phyloP scores from a whole-genome alignment of 129 eudicot species.

The Apium graveolens region DNA sequence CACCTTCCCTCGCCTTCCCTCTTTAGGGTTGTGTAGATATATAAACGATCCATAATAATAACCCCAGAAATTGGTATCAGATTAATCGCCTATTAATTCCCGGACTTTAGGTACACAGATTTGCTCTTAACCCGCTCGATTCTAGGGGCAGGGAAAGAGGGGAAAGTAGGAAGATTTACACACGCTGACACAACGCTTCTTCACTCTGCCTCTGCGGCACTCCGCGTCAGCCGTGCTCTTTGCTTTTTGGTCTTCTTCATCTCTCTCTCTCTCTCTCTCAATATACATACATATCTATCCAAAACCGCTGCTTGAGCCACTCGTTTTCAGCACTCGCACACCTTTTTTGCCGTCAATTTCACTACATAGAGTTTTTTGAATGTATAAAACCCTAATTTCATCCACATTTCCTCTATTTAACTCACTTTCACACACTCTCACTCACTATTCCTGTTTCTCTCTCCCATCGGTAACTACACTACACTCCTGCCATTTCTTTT shows the following conservation, averaged over 20 bases:
- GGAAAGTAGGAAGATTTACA: background rate
- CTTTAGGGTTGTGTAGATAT: no score
- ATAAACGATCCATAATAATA: no score
- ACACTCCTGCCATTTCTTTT: background rate
- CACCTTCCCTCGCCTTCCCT: no score
- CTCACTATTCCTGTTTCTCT: background rate
- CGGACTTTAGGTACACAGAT: no score
- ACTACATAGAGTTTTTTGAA: background rate
- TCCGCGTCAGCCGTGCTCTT: background rate
- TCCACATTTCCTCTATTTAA: background rate
- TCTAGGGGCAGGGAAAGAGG: background rate
- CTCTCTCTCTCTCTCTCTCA: background rate
- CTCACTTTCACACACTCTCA: background rate
- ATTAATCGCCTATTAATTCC: no score
- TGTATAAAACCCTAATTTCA: conserved; percentile 3
- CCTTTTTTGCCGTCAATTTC: background rate
- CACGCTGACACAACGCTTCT: background rate
- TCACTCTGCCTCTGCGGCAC: background rate
- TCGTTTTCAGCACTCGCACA: background rate
- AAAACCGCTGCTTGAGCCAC: background rate
- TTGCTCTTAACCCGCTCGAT: no score
- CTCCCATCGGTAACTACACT: conserved; percentile 12
- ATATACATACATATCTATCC: background rate
- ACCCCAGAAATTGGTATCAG: no score
- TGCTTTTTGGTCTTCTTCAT: background rate